Conservation (phyloP, 108 stramenopile species). For the Epithemia pelagica region DNA sequence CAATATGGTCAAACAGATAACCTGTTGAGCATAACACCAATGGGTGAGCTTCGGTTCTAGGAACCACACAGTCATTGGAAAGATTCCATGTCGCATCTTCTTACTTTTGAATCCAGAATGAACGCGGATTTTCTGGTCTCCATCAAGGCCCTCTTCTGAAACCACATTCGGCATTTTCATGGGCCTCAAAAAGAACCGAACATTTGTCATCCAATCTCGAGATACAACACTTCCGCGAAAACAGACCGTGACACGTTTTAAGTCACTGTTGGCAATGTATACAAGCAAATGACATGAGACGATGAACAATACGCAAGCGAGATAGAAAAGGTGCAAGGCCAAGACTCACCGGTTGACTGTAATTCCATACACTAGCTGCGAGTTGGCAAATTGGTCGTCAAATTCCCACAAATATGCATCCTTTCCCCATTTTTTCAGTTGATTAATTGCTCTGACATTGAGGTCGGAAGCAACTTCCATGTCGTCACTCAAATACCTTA, state of each 20-base stretch:
- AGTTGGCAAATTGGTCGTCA: background rate
- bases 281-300: background rate
- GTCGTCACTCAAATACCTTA: background rate
- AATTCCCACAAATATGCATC: background rate
- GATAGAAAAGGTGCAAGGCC: too few relatives aligned
- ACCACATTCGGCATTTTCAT: background rate
- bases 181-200: background rate
- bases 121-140: background rate
- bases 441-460: background rate
- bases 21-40: background rate
- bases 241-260: conserved; percentile 24
- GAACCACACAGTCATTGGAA: too few relatives aligned
- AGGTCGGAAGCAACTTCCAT: background rate
- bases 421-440: background rate
- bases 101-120: background rate
- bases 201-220: background rate
- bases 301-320: too few relatives aligned
- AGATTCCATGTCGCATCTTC: background rate
- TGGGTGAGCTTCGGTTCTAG: too few relatives aligned
- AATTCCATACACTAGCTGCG: background rate
- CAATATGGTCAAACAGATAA: background rate
- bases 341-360: background rate
- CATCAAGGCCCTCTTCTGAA: background rate
- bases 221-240: conserved; percentile 25
- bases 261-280: too few relatives aligned